phyloP scores from a whole-genome alignment of 2,329 filamentous ascomycete genomes.

The Colletotrichum australisinense region DNA sequence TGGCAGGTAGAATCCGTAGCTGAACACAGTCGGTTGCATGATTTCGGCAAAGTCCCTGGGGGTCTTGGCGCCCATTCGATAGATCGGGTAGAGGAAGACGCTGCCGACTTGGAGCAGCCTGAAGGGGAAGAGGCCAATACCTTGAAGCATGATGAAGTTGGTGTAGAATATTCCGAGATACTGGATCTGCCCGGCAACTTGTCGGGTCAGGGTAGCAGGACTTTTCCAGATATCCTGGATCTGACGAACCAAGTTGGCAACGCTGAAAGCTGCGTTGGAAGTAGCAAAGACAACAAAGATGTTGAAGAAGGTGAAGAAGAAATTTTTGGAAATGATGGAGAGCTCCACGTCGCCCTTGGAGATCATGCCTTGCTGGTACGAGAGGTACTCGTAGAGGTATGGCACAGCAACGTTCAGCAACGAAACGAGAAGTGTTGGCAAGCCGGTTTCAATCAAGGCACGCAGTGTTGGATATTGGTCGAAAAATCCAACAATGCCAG shows the following conservation, averaged over 20 bases:
- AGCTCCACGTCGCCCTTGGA: slow-evolving; percentile 95
- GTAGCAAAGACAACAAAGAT: slow-evolving; percentile 96
- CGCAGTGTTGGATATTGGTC: slow-evolving; percentile 75
- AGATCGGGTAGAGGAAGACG: slow-evolving; percentile 85
- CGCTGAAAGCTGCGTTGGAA: slow-evolving; percentile 85
- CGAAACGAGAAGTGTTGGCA: slow-evolving; percentile 88
- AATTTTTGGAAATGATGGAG: slow-evolving; percentile 97
- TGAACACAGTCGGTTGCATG: slow-evolving; percentile 85
- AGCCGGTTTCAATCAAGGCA: slow-evolving; percentile 85
- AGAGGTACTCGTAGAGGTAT: slow-evolving; percentile 93
- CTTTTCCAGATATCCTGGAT: slow-evolving; percentile 82
- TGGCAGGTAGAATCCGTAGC: slow-evolving; percentile 95
- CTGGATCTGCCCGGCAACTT: slow-evolving; percentile 81
- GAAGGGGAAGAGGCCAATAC: slow-evolving; percentile 92
- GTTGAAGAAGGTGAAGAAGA: slow-evolving; percentile 99
- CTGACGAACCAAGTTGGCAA: slow-evolving; percentile 78
- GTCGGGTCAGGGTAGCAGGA: slow-evolving; percentile 80
- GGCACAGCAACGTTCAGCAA: slow-evolving; percentile 90
- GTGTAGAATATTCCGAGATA: slow-evolving; percentile 86
- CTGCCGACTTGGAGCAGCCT: slow-evolving; percentile 90
- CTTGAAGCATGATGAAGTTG: slow-evolving; percentile 94
- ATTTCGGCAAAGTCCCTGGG: slow-evolving; percentile 90
- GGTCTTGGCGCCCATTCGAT: slow-evolving; percentile 82
- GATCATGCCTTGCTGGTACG: slow-evolving; percentile 92
- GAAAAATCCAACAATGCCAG: slow-evolving; percentile 75